Evolutionary conservation across 2,329 filamentous ascomycete species (phyloP), one percentile per base, ranked within the genome.

Genomic region (Colletotrichum graminicola): DNA sequence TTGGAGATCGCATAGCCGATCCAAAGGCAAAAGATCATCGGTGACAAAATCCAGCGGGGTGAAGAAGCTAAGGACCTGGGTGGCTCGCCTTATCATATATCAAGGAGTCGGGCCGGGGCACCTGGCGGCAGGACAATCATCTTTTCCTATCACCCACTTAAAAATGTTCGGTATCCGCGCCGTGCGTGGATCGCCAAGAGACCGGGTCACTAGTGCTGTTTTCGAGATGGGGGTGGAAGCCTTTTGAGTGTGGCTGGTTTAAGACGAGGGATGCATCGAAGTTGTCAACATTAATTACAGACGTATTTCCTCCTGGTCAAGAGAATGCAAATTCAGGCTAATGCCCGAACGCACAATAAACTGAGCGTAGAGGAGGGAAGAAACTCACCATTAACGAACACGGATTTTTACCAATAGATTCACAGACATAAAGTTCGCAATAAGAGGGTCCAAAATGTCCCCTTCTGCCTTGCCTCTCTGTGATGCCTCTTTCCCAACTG

Each of bases 141-240:
- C 16, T 18, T 54, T 32, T 23, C 62, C 32, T 52, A 49, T 55
- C 63, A n/a, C 51, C 18, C 56, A 54, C 26, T 16, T 51, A 18
- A 51, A 56, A 5, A 39, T 39, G 12, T 57, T 26, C 34, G 32
- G 51, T n/a, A 62, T 57, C 51, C 47, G 43, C 56, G 62, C 56
- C 23, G 56, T 16, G 56, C 62, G 63, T 56, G 34, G 67, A 43
- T 70, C 62, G 18, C 14, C 32, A n/a, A 62, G 14, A 21, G 29
- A n/a, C 57, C 49, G 49, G 57, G 32, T 54, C 5, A 16, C 16
- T 62, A 55, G 65, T 23, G 57, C 57, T 49, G 65, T 62, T 29
- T 34, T 14, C n/a, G 54, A 41, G 21, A 52, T 59, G 39, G 4
- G 4, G 12, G n/a, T 41, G 39, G 6, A 41, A 41, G 14, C 11